Evolutionary conservation across 176 grass and related monocot genomes (phyloP), one percentile per base, ranked within the genome.

Genomic region (Bolboschoenus planiculmis): DNA sequence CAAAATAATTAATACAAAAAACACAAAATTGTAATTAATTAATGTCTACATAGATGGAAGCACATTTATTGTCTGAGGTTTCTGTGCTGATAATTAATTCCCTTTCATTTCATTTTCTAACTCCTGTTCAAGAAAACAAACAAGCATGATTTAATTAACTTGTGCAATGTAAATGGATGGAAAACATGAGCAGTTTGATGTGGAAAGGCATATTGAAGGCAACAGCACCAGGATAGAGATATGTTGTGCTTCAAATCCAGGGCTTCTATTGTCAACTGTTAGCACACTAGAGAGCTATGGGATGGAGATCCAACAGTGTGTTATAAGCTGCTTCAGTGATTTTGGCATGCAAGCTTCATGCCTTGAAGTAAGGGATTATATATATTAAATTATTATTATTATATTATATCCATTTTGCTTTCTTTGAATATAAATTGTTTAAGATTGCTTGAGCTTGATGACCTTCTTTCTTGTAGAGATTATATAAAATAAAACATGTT

Each of bases 291-390:
- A 97, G 64, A 68, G 72, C 65, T 70, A 93, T 59, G 91, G 91
- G 6, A 42, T 93, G 78, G 89, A 88, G 78, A 97, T 97, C 15
- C 85, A 93, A 77, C 93, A 93, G 80, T 97, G 93, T 68, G 88
- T 91, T 1, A 83, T 86, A 29, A 97, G 93, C 68, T 97, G 90
- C 77, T 97, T 97, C 91, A 80, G 83, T 46, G 93, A 97, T 79
- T 97, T 97, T 42, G 83, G n/a, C 37, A 91, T 97, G 91, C 91
- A 91, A 29, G 93, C 88, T 75, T 89, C 88, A 71, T 93, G 93
- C 83, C 85, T 83, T 76, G 84, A 90, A 74, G 91, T 97, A 86
- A 86, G 85, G 50, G 44, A 37, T 24, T 58, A 37, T 31, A 44
- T 75, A 46, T n/a, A 42, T 4, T 51, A 26, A 81, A 21, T 15